Base-by-base conservation (phyloP, 148 eudicot species). In the Amaranthus palmeri region DNA sequence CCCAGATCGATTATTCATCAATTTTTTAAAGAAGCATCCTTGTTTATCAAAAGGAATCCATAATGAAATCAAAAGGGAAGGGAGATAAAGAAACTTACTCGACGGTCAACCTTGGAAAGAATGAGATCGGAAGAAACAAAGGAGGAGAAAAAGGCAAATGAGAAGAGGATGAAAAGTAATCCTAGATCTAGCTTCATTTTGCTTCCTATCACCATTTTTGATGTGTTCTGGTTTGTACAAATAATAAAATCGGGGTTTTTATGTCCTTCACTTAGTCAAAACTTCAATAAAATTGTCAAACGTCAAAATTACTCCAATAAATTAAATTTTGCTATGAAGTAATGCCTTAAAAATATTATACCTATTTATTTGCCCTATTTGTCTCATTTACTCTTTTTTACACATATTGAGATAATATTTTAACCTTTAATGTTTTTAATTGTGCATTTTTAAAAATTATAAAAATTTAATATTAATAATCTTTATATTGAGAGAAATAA, bases 61-160 rank as follows among this genome's bases (percentile, higher is more conserved):
- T 7, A 46, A 46, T 13, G 40, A 0, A 4, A 45, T 45, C 61
- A 42, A 40, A 6, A 7, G 5, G 1, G 25, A 77, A 45, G 8
- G 17, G 57, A 62, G 15, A 41, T 51, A 52, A 68, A 53, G 68
- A 77, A 45, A 82, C 85, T 48, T 78, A 93, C 98, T 79, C 85
- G 84, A 65, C 98, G 97, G 77, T 93, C 97, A 69, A 91, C 84
- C 74, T 81, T 91, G 79, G 90, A 81, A 70, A 93, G 74, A 73
- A 89, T 79, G n/a, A 91, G 95, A 88, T 90, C 98, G 83, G 98
- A 87, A 17, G 70, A 59, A 52, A 72, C 88, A 58, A 79, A 80
- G 2, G 90, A 72, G 40, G 66, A 77, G 18, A 84, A 67, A 25
- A 84, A 55, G 59, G 84, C 75, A 53, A 83, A 36, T 42, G 79